These are phyloP conservation scores for Coemansia sp. DNA, from an alignment of 192 early-diverging fungal genomes.

Conservation along the genomic window DNA sequence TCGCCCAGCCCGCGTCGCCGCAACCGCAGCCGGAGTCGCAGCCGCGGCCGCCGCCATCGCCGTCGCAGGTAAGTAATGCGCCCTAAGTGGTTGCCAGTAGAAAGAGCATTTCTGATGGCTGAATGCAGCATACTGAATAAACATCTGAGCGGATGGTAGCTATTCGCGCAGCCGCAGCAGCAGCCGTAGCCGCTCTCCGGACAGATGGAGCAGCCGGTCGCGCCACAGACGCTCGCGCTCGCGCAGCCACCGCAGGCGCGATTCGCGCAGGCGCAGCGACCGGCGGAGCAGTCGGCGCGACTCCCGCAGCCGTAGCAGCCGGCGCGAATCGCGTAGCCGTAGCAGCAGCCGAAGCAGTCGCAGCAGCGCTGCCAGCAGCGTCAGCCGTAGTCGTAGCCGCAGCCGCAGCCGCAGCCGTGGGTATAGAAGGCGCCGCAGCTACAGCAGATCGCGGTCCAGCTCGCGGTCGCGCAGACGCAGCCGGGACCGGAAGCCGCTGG, in stretches of 20 bases:
- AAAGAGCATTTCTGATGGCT: no score
- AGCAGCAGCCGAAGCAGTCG: constrained; percentile 20
- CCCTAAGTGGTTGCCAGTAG: no score
- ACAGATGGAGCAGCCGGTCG: constrained; percentile 13
- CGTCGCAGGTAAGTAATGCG: constrained; percentile 44
- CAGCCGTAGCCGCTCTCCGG: constrained; percentile 33
- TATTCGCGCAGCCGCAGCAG: constrained; percentile 33
- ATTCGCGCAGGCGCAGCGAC: constrained; percentile 8
- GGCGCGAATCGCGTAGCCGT: constrained; percentile 13
- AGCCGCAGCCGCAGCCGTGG: constrained; percentile 15
- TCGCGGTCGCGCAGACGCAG: constrained; percentile 12
- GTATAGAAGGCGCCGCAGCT: constrained; percentile 6
- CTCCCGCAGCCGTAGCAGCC: background rate
- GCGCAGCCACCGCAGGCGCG: constrained; percentile 14
- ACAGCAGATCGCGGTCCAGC: constrained; percentile 12
- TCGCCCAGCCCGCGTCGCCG: constrained; percentile 35
- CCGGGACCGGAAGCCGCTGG: background rate
- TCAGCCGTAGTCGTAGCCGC: constrained; percentile 10
- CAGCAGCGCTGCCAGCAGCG: constrained; percentile 21
- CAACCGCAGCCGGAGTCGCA: constrained; percentile 11
- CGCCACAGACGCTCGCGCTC: constrained; percentile 17
- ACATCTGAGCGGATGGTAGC: constrained; percentile 2
- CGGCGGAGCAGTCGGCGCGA: constrained; percentile 5
- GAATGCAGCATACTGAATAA: no score
- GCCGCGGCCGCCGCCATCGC: constrained; percentile 12